Evolutionary conservation across 371 early-diverging fungal genomes (phyloP).

Genomic region (Mortierella sp.): DNA sequence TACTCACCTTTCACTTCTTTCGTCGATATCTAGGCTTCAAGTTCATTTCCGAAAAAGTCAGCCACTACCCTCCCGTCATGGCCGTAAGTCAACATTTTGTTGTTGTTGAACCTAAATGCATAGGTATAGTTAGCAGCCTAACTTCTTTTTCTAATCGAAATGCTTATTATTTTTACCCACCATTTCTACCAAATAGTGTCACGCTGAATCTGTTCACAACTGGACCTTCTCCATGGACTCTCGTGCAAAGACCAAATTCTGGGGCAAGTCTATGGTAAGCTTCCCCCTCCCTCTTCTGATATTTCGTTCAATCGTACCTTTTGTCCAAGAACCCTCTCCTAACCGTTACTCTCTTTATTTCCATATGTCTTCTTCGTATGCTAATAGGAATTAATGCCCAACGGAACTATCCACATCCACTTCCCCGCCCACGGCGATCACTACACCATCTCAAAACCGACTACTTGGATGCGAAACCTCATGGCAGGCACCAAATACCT

Average conservation of each 20-base stretch:
- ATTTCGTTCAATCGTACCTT: not conserved
- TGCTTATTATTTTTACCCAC: too few relatives aligned
- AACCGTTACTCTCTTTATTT: not conserved
- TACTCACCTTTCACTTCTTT: not conserved
- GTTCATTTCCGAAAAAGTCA: slow-evolving; percentile 91
- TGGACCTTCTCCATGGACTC: slow-evolving; percentile 80
- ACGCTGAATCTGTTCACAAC: slow-evolving; percentile 74
- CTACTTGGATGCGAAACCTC: slow-evolving; percentile 86
- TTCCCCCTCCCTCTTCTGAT: too few relatives aligned
- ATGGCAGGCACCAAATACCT: slow-evolving; percentile 81
- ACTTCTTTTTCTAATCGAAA: not conserved
- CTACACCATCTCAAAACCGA: slow-evolving; percentile 80
- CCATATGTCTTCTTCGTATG: not conserved
- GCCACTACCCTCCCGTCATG: slow-evolving; percentile 88
- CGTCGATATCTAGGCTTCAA: slow-evolving; percentile 66
- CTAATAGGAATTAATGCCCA: slow-evolving; percentile 74
- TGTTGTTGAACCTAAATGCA: not conserved
- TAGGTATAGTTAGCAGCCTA: not conserved
- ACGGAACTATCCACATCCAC: slow-evolving; percentile 75
- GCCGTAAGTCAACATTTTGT: slow-evolving; percentile 63
- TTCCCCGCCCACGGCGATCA: slow-evolving; percentile 76
- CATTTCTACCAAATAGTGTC: slow-evolving; percentile 58
- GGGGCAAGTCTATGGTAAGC: slow-evolving; percentile 78
- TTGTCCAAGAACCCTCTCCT: not conserved
- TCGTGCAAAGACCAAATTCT: slow-evolving; percentile 82